These are phyloP conservation scores for Pichia exigua DNA, from an alignment of 805 yeast species.

Conservation along the genomic window DNA sequence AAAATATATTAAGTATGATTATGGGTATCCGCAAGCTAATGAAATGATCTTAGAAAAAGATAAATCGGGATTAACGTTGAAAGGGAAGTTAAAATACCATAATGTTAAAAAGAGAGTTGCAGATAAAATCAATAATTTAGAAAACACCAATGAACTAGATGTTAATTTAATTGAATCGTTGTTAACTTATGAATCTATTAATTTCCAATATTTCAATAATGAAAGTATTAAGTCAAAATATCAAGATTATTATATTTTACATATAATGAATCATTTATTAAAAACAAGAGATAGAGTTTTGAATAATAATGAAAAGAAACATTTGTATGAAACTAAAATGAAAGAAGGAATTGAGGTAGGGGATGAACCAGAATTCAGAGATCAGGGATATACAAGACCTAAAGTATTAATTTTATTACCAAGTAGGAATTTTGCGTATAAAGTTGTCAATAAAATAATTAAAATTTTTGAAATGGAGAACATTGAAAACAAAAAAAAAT, in stretches of 20 bases:
- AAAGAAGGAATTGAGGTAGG: slow-evolving; percentile 29
- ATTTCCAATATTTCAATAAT: slow-evolving; percentile 46
- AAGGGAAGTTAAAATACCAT: slow-evolving; percentile 23
- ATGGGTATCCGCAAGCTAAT: slow-evolving; percentile 16
- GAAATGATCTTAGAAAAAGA: neutral
- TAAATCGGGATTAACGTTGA: slow-evolving; percentile 8
- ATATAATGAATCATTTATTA: slow-evolving; percentile 71
- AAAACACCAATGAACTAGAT: slow-evolving; percentile 36
- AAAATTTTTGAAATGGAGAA: slow-evolving; percentile 60
- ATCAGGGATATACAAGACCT: slow-evolving; percentile 94
- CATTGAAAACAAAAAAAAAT: slow-evolving; percentile 73
- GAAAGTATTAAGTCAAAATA: slow-evolving; percentile 31
- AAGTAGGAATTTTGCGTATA: slow-evolving; percentile 70
- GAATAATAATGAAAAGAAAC: slow-evolving; percentile 61
- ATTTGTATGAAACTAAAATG: slow-evolving; percentile 27
- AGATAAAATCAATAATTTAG: slow-evolving; percentile 26
- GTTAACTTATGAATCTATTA: slow-evolving; percentile 64
- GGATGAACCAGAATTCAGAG: slow-evolving; percentile 59
- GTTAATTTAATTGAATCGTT: slow-evolving; percentile 51
- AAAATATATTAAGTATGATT: slow-evolving; percentile 29
- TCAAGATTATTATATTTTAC: slow-evolving; percentile 58
- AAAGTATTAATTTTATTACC: slow-evolving; percentile 79
- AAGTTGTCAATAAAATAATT: slow-evolving; percentile 55
- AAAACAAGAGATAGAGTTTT: slow-evolving; percentile 83
- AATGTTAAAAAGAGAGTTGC: slow-evolving; percentile 42